Evolutionary conservation across 352 stramenopile species (phyloP).

Genomic region (Phytophthora pistaciae): DNA sequence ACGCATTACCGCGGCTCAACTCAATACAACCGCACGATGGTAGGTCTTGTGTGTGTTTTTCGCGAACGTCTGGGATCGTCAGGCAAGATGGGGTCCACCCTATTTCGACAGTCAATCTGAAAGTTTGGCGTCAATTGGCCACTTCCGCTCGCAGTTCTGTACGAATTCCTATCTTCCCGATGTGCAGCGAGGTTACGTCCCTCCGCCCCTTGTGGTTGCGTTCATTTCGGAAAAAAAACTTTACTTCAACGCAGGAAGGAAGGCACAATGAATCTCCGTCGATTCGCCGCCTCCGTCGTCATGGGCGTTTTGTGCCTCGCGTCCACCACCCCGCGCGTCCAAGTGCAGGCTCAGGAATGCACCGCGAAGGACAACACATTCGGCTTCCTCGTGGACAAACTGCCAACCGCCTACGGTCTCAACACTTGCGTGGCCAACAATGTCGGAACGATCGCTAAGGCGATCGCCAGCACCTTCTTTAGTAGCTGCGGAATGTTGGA

Average conservation of each 20-base stretch:
- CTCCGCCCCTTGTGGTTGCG: neutral
- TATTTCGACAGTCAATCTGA: conserved; percentile 27
- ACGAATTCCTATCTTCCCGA: conserved; percentile 24
- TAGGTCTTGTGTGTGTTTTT: conserved; percentile 23
- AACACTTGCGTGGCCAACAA: conserved; percentile 68
- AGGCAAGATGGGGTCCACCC: conserved; percentile 17
- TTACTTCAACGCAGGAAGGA: conserved; percentile 10
- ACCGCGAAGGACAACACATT: conserved; percentile 30
- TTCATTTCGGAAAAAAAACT: conserved; percentile 27
- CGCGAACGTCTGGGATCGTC: conserved; percentile 33
- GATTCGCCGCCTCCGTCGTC: conserved; percentile 21
- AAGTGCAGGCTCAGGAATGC: conserved; percentile 37
- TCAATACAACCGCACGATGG: conserved; percentile 23
- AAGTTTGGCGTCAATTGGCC: conserved; percentile 16
- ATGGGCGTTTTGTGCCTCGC: conserved; percentile 22
- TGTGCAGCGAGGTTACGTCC: conserved; percentile 24
- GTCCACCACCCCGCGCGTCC: conserved; percentile 1
- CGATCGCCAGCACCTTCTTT: conserved; percentile 39
- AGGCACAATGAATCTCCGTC: conserved; percentile 32
- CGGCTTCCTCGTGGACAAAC: conserved; percentile 33
- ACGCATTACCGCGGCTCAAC: neutral
- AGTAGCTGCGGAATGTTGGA: conserved; percentile 49
- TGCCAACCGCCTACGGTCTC: conserved; percentile 50
- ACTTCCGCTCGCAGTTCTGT: neutral
- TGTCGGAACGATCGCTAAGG: conserved; percentile 31